Evolutionary conservation across 169 alveolate species (phyloP).

Genomic region (Condylostoma magnum): DNA sequence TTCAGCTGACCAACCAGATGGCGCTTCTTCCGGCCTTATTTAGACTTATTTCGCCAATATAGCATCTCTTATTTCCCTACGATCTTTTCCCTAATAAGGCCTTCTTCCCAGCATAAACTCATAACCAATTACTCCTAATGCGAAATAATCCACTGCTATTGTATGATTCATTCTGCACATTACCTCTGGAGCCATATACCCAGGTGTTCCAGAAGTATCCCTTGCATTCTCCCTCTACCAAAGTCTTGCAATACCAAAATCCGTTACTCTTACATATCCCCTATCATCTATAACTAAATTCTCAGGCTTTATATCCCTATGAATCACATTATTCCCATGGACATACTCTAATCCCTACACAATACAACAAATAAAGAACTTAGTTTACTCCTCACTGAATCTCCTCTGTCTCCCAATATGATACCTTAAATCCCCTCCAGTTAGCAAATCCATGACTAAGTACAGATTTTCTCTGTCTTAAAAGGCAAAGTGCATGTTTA

Average conservation of each 20-base stretch:
- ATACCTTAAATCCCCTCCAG: slow-evolving; percentile 84
- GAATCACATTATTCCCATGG: slow-evolving; percentile 60
- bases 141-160: slow-evolving; percentile 60
- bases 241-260: slow-evolving; percentile 73
- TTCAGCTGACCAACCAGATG: slow-evolving; percentile 68
- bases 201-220: slow-evolving; percentile 82
- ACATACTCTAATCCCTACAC: slow-evolving; percentile 61
- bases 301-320: slow-evolving; percentile 82
- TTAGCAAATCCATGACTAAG: slow-evolving; percentile 74
- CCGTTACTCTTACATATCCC: slow-evolving; percentile 64
- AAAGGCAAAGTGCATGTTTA: slow-evolving; percentile 79
- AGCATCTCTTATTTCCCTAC: slow-evolving; percentile 77
- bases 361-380: slow-evolving; percentile 70
- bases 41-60: slow-evolving; percentile 63
- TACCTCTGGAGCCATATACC: slow-evolving; percentile 80
- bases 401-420: slow-evolving; percentile 70
- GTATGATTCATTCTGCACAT: slow-evolving; percentile 63
- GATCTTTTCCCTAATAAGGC: slow-evolving; percentile 72
- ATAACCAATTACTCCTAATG: slow-evolving; percentile 62
- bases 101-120: slow-evolving; percentile 66
- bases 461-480: slow-evolving; percentile 82
- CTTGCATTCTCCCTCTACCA: slow-evolving; percentile 69
- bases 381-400: slow-evolving; percentile 78
- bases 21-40: slow-evolving; percentile 52
- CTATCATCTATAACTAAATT: slow-evolving; percentile 28